Base-by-base conservation (phyloP, 148 eudicot genomes). In the Agrostemma githago region DNA sequence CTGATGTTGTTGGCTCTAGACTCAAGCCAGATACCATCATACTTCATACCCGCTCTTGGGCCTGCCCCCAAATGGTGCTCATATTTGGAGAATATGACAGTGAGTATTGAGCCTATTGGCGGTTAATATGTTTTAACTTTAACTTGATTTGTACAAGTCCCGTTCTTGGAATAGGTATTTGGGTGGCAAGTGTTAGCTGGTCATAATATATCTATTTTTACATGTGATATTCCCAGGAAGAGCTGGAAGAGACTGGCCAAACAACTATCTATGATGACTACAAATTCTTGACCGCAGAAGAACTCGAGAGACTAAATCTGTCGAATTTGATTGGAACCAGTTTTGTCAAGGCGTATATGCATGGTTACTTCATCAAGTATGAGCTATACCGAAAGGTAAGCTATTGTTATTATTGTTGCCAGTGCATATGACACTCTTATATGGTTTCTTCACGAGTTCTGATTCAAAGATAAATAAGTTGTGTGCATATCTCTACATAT, bases 21-120 rank as follows among this genome's bases (percentile, higher is more conserved):
- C 78, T 80, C 79, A 76, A 89, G 87, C 79, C 88, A 85, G 71
- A 92, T 95, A 82, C 97, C 99, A 26, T 89, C 94, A 62, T 92
- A 86, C 81, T 90, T 90, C 80, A 74, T 92, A 77, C 99, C 99
- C 75, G 84, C 94, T 63, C 92, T 92, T 74, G 99, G 99, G 68
- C 96, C 97, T 77, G 99, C 99, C 53, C 99, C 99, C 6, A 89
- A 89, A 78, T 95, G 99, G 99, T 89, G 94, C 75, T 89, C 99
- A 44, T 90, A 85, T 84, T 76, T 95, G 66, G 99, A 95, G 73
- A 92, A 89, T 79, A 66, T 92, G 75, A 92, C 96, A 16, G 99
- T 83, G 84, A 58, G 75, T 78, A 21, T 34, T 48, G 43, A 20
- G 85, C 54, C 70, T 78, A 21, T 38, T 39, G 44, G 39, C 42